Percentiles rank a stretch among this genome's conserved stretches.
Evolutionary conservation across 768 basidiomycete species (phyloP).

Genomic region (Cyclocybe cylindracea): DNA sequence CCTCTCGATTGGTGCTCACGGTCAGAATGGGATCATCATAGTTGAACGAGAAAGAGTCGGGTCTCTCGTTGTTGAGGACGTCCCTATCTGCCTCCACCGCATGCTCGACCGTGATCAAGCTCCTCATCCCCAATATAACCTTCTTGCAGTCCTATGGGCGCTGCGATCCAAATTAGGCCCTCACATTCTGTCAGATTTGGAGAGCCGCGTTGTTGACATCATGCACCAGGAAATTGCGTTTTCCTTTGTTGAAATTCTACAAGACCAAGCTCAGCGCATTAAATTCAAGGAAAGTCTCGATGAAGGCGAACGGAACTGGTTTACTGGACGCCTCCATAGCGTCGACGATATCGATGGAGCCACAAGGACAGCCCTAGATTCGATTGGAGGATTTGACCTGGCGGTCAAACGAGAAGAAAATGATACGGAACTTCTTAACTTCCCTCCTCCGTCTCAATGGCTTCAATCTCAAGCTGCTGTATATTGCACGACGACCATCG

Average conservation of each 20-base stretch:
- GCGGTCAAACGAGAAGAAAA: slow-evolving; percentile 78
- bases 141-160: slow-evolving; percentile 66
- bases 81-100: slow-evolving; percentile 59
- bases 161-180: slow-evolving; percentile 62
- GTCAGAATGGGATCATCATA: slow-evolving; percentile 52
- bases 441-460: slow-evolving; percentile 62
- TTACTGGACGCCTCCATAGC: slow-evolving; percentile 57
- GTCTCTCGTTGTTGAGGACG: slow-evolving; percentile 62
- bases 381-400: slow-evolving; percentile 70
- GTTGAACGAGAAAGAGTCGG: slow-evolving; percentile 81
- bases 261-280: slow-evolving; percentile 58
- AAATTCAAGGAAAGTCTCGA: slow-evolving; percentile 59
- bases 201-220: slow-evolving; percentile 60
- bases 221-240: slow-evolving; percentile 79
- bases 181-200: slow-evolving; percentile 55
- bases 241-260: slow-evolving; percentile 72
- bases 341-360: slow-evolving; percentile 58
- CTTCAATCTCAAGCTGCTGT: slow-evolving; percentile 58
- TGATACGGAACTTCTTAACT: slow-evolving; percentile 57
- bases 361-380: slow-evolving; percentile 60
- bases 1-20: slow-evolving; percentile 57
- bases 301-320: slow-evolving; percentile 61
- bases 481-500: slow-evolving; percentile 62
- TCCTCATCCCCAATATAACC: slow-evolving; percentile 52
- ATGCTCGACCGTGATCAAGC: slow-evolving; percentile 43